phyloP scores from a whole-genome alignment of 129 eudicot species.

The Chrysanthemum seticuspe region DNA sequence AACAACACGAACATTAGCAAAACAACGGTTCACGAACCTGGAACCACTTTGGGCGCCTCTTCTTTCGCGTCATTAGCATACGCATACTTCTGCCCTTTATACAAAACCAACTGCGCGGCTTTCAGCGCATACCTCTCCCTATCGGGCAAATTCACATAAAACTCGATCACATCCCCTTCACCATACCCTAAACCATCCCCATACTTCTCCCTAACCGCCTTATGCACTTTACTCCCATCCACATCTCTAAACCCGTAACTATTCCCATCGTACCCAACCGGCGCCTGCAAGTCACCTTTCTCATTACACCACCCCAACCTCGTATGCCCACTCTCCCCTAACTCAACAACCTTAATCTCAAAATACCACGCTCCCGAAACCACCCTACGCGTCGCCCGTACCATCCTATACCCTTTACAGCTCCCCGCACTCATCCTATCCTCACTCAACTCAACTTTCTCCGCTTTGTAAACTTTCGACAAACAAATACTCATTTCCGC shows the following conservation, averaged over 20 bases:
- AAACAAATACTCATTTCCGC: slow-evolving; percentile 56
- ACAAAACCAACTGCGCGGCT: slow-evolving; percentile 62
- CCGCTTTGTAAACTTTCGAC: slow-evolving; percentile 80
- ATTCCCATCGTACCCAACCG: slow-evolving; percentile 88
- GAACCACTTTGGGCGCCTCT: slow-evolving; percentile 78
- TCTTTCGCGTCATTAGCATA: slow-evolving; percentile 66
- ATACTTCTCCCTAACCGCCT: slow-evolving; percentile 90
- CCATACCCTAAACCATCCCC: slow-evolving; percentile 66
- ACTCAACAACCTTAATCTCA: slow-evolving; percentile 66
- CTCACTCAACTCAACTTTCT: slow-evolving; percentile 82
- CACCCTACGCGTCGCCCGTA: slow-evolving; percentile 88
- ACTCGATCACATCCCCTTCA: slow-evolving; percentile 97
- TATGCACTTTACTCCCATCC: slow-evolving; percentile 93
- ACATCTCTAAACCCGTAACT: slow-evolving; percentile 90
- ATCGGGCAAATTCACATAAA: slow-evolving; percentile 77
- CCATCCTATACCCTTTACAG: slow-evolving; percentile 94
- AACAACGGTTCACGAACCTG: slow-evolving; percentile 51
- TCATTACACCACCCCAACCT: slow-evolving; percentile 93
- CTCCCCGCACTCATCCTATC: slow-evolving; percentile 83
- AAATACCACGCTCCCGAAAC: slow-evolving; percentile 87
- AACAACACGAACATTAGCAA: not conserved
- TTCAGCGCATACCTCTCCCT: slow-evolving; percentile 65
- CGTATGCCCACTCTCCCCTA: slow-evolving; percentile 91
- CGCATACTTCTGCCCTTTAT: slow-evolving; percentile 80
- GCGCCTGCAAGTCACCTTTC: slow-evolving; percentile 98